phyloP scores from a whole-genome alignment of 176 grass and related monocot species.

The Typha latifolia region DNA sequence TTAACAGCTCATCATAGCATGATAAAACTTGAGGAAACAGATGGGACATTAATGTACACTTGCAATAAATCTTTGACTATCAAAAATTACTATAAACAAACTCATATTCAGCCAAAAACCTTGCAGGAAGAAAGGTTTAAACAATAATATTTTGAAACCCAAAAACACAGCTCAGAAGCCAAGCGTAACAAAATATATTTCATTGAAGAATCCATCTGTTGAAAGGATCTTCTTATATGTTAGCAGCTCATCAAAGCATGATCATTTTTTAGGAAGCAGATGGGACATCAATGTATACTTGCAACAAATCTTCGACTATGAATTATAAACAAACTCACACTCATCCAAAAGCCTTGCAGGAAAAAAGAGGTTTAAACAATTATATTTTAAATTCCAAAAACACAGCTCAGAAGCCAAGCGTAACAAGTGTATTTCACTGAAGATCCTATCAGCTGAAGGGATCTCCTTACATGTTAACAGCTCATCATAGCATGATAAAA shows the following conservation, averaged over 20 bases:
- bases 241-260: conserved; percentile 44
- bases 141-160: too few species aligned
- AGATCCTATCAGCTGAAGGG: conserved; percentile 32
- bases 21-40: too few species aligned
- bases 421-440: conserved; percentile 49
- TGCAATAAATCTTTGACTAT: not conserved
- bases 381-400: not conserved
- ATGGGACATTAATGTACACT: not conserved
- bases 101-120: too few species aligned
- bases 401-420: conserved; percentile 71
- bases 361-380: too few species aligned
- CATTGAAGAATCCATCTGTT: conserved; percentile 7
- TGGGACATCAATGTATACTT: not conserved
- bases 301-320: not conserved
- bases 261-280: too few species aligned
- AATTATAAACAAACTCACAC: not conserved
- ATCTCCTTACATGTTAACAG: conserved; percentile 47
- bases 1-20: conserved; percentile 64
- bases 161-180: conserved; percentile 49
- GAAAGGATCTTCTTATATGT: conserved; percentile 40
- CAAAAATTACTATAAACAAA: too few species aligned
- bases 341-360: too few species aligned
- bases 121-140: not conserved
- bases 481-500: too few species aligned
- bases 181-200: conserved; percentile 65